These are phyloP conservation scores for Arachnopeziza araneosa DNA, from an alignment of 2,329 filamentous ascomycete genomes.

Conservation along the genomic window DNA sequence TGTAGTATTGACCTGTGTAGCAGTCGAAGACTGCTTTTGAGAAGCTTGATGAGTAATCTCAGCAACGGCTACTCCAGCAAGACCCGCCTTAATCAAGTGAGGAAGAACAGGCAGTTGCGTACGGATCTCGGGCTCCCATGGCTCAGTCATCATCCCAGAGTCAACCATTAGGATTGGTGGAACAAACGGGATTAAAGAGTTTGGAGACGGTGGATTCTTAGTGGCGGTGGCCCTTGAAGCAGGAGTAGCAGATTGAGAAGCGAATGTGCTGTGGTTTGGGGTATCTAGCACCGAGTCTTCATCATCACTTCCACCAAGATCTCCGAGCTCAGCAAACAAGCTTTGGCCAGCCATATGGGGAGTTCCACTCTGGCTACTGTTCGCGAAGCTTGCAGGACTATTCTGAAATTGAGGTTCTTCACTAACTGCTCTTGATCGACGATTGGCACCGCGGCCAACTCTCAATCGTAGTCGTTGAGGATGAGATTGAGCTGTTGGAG, in stretches of 20 bases:
- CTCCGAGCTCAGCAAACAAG: slow-evolving; percentile 84
- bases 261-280: slow-evolving; percentile 44
- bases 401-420: slow-evolving; percentile 53
- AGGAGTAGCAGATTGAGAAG: slow-evolving; percentile 40
- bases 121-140: slow-evolving; percentile 36
- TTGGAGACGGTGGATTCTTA: slow-evolving; percentile 36
- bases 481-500: slow-evolving; percentile 53
- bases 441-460: slow-evolving; percentile 56
- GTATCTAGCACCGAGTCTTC: slow-evolving; percentile 54
- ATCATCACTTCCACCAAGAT: slow-evolving; percentile 67
- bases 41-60: background rate
- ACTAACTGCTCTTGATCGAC: slow-evolving; percentile 56
- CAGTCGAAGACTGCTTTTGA: slow-evolving; percentile 16
- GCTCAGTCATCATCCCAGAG: slow-evolving; percentile 55
- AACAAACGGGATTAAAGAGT: slow-evolving; percentile 44
- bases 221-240: slow-evolving; percentile 23
- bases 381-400: slow-evolving; percentile 53
- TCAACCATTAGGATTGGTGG: slow-evolving; percentile 52
- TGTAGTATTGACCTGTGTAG: slow-evolving; percentile 3
- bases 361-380: slow-evolving; percentile 43
- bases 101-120: background rate
- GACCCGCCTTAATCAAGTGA: background rate
- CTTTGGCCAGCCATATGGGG: slow-evolving; percentile 60
- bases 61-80: background rate
- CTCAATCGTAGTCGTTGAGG: slow-evolving; percentile 68